Evolutionary conservation across 2,329 filamentous ascomycete species (phyloP), one percentile per base, ranked within the genome.

Genomic region (Cercospora sesami): DNA sequence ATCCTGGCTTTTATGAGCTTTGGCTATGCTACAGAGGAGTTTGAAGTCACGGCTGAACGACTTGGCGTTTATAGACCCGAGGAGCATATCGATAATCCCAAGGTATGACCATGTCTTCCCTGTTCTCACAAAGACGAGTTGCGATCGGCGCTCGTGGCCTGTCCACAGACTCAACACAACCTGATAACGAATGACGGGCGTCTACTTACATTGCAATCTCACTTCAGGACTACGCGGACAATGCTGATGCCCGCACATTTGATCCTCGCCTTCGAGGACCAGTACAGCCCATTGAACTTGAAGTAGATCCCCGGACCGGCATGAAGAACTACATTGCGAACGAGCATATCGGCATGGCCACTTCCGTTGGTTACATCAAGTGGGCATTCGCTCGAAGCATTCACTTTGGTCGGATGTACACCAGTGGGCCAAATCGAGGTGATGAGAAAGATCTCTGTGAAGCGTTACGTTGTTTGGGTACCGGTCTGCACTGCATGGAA

Each of bases 261-360:
- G 95, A 98, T 78, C 81, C 85, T 42, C 90, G 95, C 28, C 87
- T 98, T 7, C 90, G 95, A 61, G 91, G 89, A 0, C 94, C 94
- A 0, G 89, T 98, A 8, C 72, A 75, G 18, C 79, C 80, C 6
- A 76, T 79, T 39, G 83, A 85, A 70, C 75, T 85, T 12, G 80
- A 80, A 4, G 74, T 85, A 9, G 83, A 85, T 70, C 73, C 73
- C 4, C 72, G 75, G 21, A 95, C 92, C 0, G 94, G 94, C n/a
- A 97, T 99, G 94, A 99, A 98, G 81, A 98, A 98, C 79, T 99
- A 99, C 79, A 98, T 99, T 73, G 89, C 94, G 68, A 98, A 97
- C 75, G 94, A 98, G 78, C 83, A 82, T 14, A 92, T 93, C 4
- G 86, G 87, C 48, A 97, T 94, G 91, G 92, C 94, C 1, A 99